Percentiles rank a stretch among this genome's conserved stretches.
Conservation (phyloP, 192 early-diverging fungal species). For the Mortierella antarctica region DNA sequence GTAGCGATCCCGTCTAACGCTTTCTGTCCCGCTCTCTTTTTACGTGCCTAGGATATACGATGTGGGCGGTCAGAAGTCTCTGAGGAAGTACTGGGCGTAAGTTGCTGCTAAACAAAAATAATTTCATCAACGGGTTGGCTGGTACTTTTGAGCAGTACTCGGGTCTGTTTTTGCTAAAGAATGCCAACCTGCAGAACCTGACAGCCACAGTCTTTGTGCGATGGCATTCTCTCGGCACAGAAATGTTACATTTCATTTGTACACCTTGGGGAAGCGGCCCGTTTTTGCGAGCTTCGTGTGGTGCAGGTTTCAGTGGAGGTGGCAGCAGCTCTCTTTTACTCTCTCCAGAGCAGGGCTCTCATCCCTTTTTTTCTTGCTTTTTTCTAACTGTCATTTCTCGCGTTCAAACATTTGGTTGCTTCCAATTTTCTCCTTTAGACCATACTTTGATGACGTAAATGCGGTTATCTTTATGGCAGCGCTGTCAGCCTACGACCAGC, state of each 20-base stretch:
- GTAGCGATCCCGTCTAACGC: neutral
- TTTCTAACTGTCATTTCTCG: neutral
- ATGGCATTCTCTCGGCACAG: too few relatives aligned
- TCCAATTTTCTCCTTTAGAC: conserved; percentile 24
- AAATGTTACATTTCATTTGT: too few relatives aligned
- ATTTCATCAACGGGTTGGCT: neutral
- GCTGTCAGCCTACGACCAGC: conserved; percentile 72
- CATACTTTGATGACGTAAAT: conserved; percentile 78
- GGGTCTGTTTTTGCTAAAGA: too few relatives aligned
- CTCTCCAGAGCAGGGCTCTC: neutral
- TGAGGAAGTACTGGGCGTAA: conserved; percentile 75
- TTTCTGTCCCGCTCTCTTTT: neutral
- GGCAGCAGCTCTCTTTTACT: too few relatives aligned
- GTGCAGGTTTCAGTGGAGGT: too few relatives aligned
- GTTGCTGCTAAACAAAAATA: neutral
- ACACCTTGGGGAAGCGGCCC: too few relatives aligned
- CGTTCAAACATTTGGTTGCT: neutral
- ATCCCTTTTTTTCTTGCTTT: neutral
- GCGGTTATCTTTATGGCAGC: conserved; percentile 78
- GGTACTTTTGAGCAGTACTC: too few relatives aligned
- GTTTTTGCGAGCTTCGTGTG: too few relatives aligned
- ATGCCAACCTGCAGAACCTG: too few relatives aligned
- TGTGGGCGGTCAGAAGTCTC: conserved; percentile 76
- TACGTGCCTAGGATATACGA: conserved; percentile 66
- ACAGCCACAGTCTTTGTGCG: too few relatives aligned